These are phyloP conservation scores for Rubia occidens DNA, from an alignment of 305 asterid species.

Conservation along the genomic window DNA sequence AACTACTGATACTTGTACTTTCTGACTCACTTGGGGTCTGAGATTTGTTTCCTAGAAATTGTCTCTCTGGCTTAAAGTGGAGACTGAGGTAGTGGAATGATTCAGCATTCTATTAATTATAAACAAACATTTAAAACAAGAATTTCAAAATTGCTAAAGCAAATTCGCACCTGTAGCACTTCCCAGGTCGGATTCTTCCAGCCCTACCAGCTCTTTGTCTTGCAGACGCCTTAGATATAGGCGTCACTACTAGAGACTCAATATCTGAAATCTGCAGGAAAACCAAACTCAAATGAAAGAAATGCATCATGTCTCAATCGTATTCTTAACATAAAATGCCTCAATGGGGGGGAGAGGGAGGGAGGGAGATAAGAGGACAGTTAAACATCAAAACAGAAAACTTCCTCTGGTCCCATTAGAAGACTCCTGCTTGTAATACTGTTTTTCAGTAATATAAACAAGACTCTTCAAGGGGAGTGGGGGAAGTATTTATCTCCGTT, in stretches of 20 bases:
- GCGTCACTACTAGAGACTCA: slow-evolving; percentile 82
- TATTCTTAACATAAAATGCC: background rate
- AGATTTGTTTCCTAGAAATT: no score
- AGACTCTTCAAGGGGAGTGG: background rate
- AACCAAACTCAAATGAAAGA: slow-evolving; percentile 12
- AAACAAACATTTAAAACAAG: background rate
- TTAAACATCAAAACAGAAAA: background rate
- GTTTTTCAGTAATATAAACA: background rate
- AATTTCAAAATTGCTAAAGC: background rate
- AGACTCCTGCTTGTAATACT: background rate
- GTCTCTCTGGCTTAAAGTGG: background rate
- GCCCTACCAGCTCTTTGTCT: slow-evolving; percentile 97
- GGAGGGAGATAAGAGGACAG: no score
- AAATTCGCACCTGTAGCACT: slow-evolving; percentile 71
- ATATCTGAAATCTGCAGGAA: slow-evolving; percentile 68
- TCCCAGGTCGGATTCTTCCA: slow-evolving; percentile 96
- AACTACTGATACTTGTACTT: no score
- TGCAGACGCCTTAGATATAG: slow-evolving; percentile 94
- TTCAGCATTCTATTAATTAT: background rate
- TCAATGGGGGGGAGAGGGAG: background rate
- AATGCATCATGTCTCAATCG: background rate
- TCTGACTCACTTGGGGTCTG: no score
- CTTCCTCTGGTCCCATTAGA: background rate
- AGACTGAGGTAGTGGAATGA: background rate
- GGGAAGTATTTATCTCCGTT: background rate